A percentile compares a stretch with the other conserved stretches of the same genome.
These are phyloP conservation scores for Artemisia annua DNA, from an alignment of 129 eudicot genomes.

Conservation along the genomic window DNA sequence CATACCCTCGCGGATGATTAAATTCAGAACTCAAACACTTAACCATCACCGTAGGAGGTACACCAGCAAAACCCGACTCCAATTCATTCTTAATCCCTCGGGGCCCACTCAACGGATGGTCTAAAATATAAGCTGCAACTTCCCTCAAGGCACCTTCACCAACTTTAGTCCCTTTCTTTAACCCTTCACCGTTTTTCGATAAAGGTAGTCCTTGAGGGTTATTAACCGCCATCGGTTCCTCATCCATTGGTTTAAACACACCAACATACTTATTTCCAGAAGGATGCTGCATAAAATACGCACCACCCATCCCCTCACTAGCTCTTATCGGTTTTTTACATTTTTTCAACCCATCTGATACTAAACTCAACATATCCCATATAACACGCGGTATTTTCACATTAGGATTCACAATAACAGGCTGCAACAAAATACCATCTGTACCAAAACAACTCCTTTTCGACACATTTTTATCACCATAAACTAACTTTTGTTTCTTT, in stretches of 20 bases:
- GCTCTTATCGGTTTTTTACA: slow-evolving; percentile 49
- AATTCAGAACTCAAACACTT: slow-evolving; percentile 53
- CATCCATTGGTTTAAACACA: slow-evolving; percentile 66
- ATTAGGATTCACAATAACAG: slow-evolving; percentile 47
- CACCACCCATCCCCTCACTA: slow-evolving; percentile 69
- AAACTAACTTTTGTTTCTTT: slow-evolving; percentile 70
- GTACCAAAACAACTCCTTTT: slow-evolving; percentile 55
- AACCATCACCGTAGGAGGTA: slow-evolving; percentile 60
- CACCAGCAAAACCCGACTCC: slow-evolving; percentile 59
- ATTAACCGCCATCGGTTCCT: slow-evolving; percentile 72
- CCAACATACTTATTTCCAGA: slow-evolving; percentile 47
- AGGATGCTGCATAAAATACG: slow-evolving; percentile 59
- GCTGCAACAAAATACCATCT: slow-evolving; percentile 52
- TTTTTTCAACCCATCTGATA: slow-evolving; percentile 44
- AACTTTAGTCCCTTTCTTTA: slow-evolving; percentile 63
- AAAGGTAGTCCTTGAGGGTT: slow-evolving; percentile 61
- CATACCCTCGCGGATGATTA: slow-evolving; percentile 56
- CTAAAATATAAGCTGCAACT: slow-evolving; percentile 65
- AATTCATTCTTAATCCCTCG: slow-evolving; percentile 24
- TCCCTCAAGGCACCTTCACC: slow-evolving; percentile 80
- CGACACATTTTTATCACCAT: slow-evolving; percentile 57
- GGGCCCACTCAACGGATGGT: slow-evolving; percentile 55
- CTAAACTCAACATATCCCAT: slow-evolving; percentile 42
- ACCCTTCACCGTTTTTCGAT: slow-evolving; percentile 57
- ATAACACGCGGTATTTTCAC: slow-evolving; percentile 29